Evolutionary conservation across 768 basidiomycete genomes (phyloP).

Genomic region (Lyophyllum semitale): DNA sequence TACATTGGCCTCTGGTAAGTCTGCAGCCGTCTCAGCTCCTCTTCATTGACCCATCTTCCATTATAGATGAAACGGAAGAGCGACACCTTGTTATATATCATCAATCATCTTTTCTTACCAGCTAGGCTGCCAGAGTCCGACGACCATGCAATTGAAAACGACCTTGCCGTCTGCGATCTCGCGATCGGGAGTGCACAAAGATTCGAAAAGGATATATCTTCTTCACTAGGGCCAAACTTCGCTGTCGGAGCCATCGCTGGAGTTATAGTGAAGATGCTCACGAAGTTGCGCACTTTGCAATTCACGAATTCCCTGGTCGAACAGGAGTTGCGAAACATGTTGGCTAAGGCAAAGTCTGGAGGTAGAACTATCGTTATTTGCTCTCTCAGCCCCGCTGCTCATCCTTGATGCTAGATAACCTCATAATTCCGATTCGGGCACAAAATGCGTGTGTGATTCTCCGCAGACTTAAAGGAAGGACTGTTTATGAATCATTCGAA

Average conservation of each 20-base stretch:
- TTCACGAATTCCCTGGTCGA: neutral
- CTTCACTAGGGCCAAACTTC: too few species aligned
- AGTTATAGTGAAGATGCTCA: neutral
- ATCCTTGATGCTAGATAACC: neutral
- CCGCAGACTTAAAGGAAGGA: slow-evolving; percentile 25
- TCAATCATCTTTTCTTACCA: slow-evolving; percentile 47
- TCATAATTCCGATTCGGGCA: neutral
- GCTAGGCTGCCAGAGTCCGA: slow-evolving; percentile 38
- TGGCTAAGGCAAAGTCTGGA: neutral
- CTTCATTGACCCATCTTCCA: neutral
- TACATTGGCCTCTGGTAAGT: neutral
- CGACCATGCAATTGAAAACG: slow-evolving; percentile 25
- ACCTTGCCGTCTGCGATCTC: slow-evolving; percentile 25
- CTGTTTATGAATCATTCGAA: slow-evolving; percentile 49
- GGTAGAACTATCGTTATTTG: neutral
- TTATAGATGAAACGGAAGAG: neutral
- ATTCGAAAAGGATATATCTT: too few species aligned
- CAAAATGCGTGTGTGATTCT: slow-evolving; percentile 53
- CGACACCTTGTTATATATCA: slow-evolving; percentile 26
- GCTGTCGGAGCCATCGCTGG: too few species aligned
- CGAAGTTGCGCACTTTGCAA: neutral
- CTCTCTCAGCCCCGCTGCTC: neutral
- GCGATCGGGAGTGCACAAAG: slow-evolving; percentile 17
- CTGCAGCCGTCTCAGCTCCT: neutral
- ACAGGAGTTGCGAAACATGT: neutral